Evolutionary conservation across 169 alveolate species (phyloP).

Genomic region (Cryptosporidium tyzzeri): DNA sequence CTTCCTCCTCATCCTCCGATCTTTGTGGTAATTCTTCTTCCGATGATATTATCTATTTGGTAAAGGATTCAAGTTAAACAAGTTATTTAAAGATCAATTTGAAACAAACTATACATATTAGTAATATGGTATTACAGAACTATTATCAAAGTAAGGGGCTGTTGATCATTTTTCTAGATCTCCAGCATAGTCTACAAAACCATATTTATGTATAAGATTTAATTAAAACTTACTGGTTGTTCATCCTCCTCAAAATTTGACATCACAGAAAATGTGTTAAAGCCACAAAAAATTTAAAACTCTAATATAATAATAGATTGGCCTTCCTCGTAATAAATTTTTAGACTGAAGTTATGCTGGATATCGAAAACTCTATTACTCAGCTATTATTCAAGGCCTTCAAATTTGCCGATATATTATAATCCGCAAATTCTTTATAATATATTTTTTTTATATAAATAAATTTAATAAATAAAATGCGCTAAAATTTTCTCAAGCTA

Average conservation of each 20-base stretch:
- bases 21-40: slow-evolving; percentile 2
- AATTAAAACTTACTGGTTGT: slow-evolving; percentile 9
- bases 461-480: neutral
- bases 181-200: neutral
- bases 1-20: slow-evolving; percentile 27
- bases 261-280: neutral
- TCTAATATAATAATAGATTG: neutral
- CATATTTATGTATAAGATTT: neutral
- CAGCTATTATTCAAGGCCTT: too few relatives aligned
- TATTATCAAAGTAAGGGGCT: too few relatives aligned
- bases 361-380: too few relatives aligned
- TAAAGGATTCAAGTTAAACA: neutral
- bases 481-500: neutral
- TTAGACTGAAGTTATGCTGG: too few relatives aligned
- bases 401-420: too few relatives aligned
- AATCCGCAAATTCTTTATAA: too few relatives aligned
- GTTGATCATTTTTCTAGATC: neutral
- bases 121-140: neutral
- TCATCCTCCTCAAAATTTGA: slow-evolving; percentile 12
- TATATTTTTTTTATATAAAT: too few relatives aligned
- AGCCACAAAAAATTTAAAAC: neutral
- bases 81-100: neutral
- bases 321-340: neutral
- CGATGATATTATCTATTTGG: slow-evolving; percentile 11
- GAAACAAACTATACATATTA: neutral